phyloP scores from a whole-genome alignment of 2,329 filamentous ascomycete genomes.

The Cordyceps pruinosa region DNA sequence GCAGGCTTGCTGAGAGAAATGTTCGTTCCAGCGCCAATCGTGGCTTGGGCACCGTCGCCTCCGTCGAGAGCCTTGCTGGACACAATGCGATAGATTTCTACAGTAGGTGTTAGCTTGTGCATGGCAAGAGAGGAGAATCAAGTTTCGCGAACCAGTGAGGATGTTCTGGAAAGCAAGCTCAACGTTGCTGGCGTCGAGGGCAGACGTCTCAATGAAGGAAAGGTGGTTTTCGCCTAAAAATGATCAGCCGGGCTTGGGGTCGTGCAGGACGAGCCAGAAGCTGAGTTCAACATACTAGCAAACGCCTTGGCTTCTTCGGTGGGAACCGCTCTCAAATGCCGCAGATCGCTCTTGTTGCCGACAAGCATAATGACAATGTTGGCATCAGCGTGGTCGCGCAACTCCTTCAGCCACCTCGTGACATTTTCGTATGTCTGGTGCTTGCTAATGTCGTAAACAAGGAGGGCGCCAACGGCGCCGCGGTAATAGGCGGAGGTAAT shows the following conservation, averaged over 20 bases:
- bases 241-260: constrained; percentile 13
- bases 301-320: constrained; percentile 98
- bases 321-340: constrained; percentile 90
- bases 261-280: neutral
- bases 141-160: constrained; percentile 67
- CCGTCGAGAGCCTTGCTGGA: constrained; percentile 95
- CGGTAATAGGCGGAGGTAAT: constrained; percentile 99
- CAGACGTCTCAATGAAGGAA: constrained; percentile 98
- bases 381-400: constrained; percentile 93
- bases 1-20: constrained; percentile 83
- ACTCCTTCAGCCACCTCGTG: constrained; percentile 96
- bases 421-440: constrained; percentile 99
- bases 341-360: constrained; percentile 99
- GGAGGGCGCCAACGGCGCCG: constrained; percentile 90
- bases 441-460: constrained; percentile 99
- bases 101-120: constrained; percentile 13
- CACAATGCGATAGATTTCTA: constrained; percentile 99
- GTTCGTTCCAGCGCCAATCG: constrained; percentile 71
- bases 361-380: constrained; percentile 99
- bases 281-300: constrained; percentile 60
- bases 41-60: constrained; percentile 72
- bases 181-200: constrained; percentile 96
- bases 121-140: neutral
- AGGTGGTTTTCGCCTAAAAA: constrained; percentile 85
- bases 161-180: constrained; percentile 99